Percentiles rank a stretch among this genome's conserved stretches.
phyloP scores from a whole-genome alignment of 106 monocot species.

The Dendrobium huoshanense region DNA sequence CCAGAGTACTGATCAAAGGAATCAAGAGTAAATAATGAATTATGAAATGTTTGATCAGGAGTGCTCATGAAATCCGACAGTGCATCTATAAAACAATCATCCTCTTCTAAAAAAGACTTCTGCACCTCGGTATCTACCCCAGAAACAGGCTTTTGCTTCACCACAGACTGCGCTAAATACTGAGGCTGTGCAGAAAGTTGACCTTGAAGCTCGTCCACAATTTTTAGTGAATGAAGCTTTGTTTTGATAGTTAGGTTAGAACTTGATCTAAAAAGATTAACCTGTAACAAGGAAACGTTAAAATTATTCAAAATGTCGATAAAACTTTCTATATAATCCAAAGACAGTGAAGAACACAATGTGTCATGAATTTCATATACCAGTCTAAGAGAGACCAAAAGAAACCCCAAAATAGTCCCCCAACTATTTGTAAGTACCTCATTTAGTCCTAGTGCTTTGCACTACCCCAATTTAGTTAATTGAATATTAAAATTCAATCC shows the following conservation, averaged over 20 bases:
- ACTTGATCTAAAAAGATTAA: conserved; percentile 52
- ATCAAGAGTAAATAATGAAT: conserved; percentile 10
- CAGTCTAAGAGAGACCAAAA: neutral
- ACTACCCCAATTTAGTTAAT: too few species aligned
- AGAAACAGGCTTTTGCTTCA: conserved; percentile 23
- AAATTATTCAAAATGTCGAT: neutral
- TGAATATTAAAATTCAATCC: too few species aligned
- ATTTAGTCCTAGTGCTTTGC: too few species aligned
- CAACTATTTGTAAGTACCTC: too few species aligned
- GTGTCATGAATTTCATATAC: neutral
- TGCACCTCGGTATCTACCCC: conserved; percentile 8
- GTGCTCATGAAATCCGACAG: conserved; percentile 63
- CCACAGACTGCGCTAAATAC: conserved; percentile 67
- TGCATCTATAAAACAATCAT: conserved; percentile 83
- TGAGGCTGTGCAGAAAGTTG: conserved; percentile 29
- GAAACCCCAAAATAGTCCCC: too few species aligned
- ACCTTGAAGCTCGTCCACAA: conserved; percentile 76
- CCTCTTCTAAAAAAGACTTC: conserved; percentile 49
- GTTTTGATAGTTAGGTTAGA: conserved; percentile 64
- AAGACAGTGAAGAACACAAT: neutral
- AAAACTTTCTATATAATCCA: neutral
- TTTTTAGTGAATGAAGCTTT: conserved; percentile 84
- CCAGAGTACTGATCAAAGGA: conserved; percentile 15
- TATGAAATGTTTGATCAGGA: conserved; percentile 44
- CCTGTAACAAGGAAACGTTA: conserved; percentile 30